Percentiles rank a stretch among this genome's conserved stretches.
Evolutionary conservation across 495 filamentous ascomycete species (phyloP).

Genomic region (Daldinia caldariorum): DNA sequence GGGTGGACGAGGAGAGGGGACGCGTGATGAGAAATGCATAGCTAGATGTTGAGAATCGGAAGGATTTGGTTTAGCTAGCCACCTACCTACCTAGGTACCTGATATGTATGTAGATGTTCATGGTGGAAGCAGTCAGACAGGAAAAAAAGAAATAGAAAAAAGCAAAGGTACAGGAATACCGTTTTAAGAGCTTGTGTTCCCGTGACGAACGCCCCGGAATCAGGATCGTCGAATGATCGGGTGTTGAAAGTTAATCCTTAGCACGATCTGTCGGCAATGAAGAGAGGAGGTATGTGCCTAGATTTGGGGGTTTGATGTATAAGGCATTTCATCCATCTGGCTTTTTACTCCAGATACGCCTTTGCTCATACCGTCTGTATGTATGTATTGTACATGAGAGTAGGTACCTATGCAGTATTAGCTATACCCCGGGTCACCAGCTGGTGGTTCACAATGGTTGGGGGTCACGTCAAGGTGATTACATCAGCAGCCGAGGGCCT

Average conservation of each 20-base stretch:
- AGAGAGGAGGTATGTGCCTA: conserved; percentile 1
- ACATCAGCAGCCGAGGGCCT: not conserved
- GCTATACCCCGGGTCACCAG: not conserved
- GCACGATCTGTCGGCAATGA: conserved; percentile 21
- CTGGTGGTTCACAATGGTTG: not conserved
- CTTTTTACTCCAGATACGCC: conserved; percentile 5
- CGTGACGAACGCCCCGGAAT: conserved; percentile 4
- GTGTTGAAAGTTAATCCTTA: not conserved
- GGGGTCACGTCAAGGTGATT: not conserved
- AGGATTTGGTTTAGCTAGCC: conserved; percentile 3
- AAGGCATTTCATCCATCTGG: not conserved
- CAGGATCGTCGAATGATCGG: conserved; percentile 15
- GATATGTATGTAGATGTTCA: conserved; percentile 9
- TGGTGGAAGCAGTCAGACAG: conserved; percentile 8
- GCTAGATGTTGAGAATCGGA: conserved; percentile 2
- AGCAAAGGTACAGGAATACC: not conserved
- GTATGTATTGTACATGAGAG: no score
- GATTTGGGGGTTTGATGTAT: conserved; percentile 26
- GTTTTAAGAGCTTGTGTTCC: conserved; percentile 3
- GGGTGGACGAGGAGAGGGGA: not conserved
- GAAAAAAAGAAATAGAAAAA: not conserved
- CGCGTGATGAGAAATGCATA: not conserved
- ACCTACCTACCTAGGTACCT: no score
- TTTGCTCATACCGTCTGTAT: not conserved
- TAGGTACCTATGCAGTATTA: not conserved